Evolutionary conservation across 805 yeast species (phyloP), one percentile per base, ranked within the genome.

Genomic region (Monosporozyma aquatica): DNA sequence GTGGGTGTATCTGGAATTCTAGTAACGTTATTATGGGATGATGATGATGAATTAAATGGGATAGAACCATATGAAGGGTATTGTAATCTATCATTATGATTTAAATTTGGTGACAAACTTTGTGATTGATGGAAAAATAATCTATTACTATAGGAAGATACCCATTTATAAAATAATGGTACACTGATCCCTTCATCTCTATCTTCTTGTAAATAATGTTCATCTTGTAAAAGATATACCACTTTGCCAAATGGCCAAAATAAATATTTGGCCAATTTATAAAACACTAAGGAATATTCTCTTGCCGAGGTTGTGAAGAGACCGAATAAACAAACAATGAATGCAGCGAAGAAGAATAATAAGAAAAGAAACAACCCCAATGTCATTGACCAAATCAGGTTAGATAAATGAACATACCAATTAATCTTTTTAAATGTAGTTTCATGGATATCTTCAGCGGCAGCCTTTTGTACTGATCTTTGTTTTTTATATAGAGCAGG

Each of bases 401-500:
- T 90, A 10, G 87, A 78, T 2, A 83, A 35, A 51, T 67, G 70
- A 4, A 87, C 89, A 4, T 76, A 70, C 70, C 76, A 70, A 3
- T 75, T 69, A 7, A 85, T 77, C 4, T 65, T 66, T 46, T 74
- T 67, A 47, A 68, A 69, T 41, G 69, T 71, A 14, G 80, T 75
- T 37, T 87, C 89, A 62, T 90, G 97, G 51, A 92, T 86, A 69
- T 92, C 98, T 47, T 83, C 83, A 46, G 86, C 95, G 2, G 97
- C 97, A 45, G 86, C 80, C 32, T 79, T 72, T 51, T 92, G 92
- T 25, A 92, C 97, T 4, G 96, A 85, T 55, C 98, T 78, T 45
- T 75, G 74, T 62, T 92, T 92, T 61, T 92, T 92, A 65, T 92
- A 92, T 43, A 92, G 68, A 2, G 97, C 96, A 1, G 98, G 98